phyloP scores from a whole-genome alignment of 2,329 filamentous ascomycete genomes.

The Aspergillus flavus region DNA sequence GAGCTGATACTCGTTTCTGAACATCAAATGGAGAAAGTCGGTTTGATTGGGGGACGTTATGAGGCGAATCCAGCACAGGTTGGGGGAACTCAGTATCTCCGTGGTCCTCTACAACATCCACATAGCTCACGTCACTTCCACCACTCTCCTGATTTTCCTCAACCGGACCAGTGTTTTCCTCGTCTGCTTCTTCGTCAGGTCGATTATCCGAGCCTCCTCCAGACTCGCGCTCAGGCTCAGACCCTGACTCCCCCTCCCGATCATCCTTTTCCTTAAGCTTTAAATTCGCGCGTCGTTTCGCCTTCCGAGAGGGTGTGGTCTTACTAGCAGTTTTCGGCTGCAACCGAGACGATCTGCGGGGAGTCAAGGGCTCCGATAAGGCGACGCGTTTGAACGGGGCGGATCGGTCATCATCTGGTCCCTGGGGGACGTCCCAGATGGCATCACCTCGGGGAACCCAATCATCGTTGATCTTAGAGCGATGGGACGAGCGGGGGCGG shows the following conservation, averaged over 20 bases:
- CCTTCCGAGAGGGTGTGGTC: neutral
- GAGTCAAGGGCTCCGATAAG: constrained; percentile 6
- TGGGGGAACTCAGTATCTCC: neutral
- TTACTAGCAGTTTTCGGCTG: neutral
- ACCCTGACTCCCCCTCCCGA: neutral
- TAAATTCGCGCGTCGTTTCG: neutral
- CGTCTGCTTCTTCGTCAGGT: neutral
- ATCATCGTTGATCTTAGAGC: neutral
- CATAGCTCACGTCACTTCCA: neutral
- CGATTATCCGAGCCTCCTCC: neutral
- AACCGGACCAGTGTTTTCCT: neutral
- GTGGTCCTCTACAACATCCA: neutral
- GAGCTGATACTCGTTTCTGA: neutral
- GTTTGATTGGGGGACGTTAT: neutral
- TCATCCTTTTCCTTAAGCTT: neutral
- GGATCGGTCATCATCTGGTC: constrained; percentile 1
- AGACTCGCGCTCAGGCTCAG: neutral
- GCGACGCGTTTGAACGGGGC: neutral
- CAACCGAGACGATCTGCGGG: constrained; percentile 17
- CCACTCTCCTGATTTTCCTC: neutral
- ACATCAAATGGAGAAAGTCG: neutral
- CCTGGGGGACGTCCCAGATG: constrained; percentile 15
- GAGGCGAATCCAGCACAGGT: neutral
- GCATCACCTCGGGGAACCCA: constrained; percentile 7
- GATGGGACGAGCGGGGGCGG: constrained; percentile 5